A percentile compares a stretch with the other conserved stretches of the same genome.
These are phyloP conservation scores for Verticillium isaacii DNA, from an alignment of 2,329 filamentous ascomycete species.

Conservation along the genomic window DNA sequence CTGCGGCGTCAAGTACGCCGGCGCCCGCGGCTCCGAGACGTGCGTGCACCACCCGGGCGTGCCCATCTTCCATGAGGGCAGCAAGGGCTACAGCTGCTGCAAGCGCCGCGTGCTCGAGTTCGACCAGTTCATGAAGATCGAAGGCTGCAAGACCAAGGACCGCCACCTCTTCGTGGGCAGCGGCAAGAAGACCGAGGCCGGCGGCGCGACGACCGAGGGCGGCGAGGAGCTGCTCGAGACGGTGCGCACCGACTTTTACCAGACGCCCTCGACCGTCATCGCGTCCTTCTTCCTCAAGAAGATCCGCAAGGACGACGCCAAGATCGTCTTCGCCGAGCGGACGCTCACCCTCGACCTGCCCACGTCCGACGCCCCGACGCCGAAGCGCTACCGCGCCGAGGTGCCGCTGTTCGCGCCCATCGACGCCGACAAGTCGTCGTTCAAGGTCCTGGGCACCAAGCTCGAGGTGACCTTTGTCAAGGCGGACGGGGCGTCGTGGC, in stretches of 20 bases:
- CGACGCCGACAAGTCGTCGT: slow-evolving; percentile 68
- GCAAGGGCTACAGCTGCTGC: slow-evolving; percentile 96
- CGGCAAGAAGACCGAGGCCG: slow-evolving; percentile 57
- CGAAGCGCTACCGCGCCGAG: slow-evolving; percentile 71
- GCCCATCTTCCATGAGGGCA: slow-evolving; percentile 95
- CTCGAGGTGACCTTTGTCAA: slow-evolving; percentile 72
- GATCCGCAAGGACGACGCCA: slow-evolving; percentile 77
- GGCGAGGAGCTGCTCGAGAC: slow-evolving; percentile 74
- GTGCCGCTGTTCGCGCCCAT: slow-evolving; percentile 76
- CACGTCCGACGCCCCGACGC: slow-evolving; percentile 66
- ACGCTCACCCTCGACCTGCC: slow-evolving; percentile 72
- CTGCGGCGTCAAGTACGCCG: slow-evolving; percentile 65
- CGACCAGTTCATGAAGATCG: slow-evolving; percentile 95
- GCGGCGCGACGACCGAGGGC: slow-evolving; percentile 19
- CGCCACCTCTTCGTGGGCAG: slow-evolving; percentile 82
- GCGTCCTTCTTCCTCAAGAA: slow-evolving; percentile 96
- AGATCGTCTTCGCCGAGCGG: slow-evolving; percentile 61
- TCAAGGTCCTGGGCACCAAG: slow-evolving; percentile 84
- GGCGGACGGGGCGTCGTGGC: slow-evolving; percentile 76
- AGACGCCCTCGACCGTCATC: slow-evolving; percentile 79
- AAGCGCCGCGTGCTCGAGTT: slow-evolving; percentile 94
- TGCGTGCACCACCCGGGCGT: slow-evolving; percentile 87
- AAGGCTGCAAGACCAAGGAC: slow-evolving; percentile 79
- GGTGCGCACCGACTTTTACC: slow-evolving; percentile 90
- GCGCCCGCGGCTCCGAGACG: slow-evolving; percentile 59